phyloP scores from a whole-genome alignment of 148 eudicot species.

The Fagopyrum tataricum region DNA sequence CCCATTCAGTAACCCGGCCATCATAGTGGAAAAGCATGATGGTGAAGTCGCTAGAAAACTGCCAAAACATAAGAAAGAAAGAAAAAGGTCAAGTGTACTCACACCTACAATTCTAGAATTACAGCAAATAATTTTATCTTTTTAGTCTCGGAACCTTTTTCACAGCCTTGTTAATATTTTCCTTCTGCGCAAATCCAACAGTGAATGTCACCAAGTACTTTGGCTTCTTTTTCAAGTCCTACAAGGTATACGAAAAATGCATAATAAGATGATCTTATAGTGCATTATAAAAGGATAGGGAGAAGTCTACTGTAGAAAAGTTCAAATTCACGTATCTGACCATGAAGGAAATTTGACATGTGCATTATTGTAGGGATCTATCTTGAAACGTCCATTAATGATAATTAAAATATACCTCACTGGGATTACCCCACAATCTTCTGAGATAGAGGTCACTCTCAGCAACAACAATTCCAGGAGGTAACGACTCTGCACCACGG shows the following conservation, averaged over 20 bases:
- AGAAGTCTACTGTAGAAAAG: neutral
- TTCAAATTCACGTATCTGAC: neutral
- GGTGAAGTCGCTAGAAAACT: slow-evolving; percentile 18
- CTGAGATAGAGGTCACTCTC: slow-evolving; percentile 79
- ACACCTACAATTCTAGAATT: neutral
- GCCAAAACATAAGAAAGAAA: neutral
- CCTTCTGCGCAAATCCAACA: slow-evolving; percentile 14
- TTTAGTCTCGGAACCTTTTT: slow-evolving; percentile 11
- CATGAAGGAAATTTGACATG: neutral
- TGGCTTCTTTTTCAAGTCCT: slow-evolving; percentile 14
- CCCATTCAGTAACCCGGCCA: slow-evolving; percentile 18
- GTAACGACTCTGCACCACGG: slow-evolving; percentile 91
- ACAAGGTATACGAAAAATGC: neutral
- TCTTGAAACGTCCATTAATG: neutral
- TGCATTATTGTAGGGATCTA: neutral
- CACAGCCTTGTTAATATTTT: slow-evolving; percentile 12
- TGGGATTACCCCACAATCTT: slow-evolving; percentile 95
- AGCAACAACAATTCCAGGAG: slow-evolving; percentile 86
- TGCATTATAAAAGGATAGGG: neutral
- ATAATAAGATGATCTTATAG: neutral
- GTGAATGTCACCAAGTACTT: slow-evolving; percentile 19
- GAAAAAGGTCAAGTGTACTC: slow-evolving; percentile 5
- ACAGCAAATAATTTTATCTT: neutral
- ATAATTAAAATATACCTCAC: slow-evolving; percentile 44
- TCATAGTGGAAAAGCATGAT: slow-evolving; percentile 20